Evolutionary conservation across 1,284 basidiomycete genomes (phyloP).

Genomic region (Trametes hirsuta): DNA sequence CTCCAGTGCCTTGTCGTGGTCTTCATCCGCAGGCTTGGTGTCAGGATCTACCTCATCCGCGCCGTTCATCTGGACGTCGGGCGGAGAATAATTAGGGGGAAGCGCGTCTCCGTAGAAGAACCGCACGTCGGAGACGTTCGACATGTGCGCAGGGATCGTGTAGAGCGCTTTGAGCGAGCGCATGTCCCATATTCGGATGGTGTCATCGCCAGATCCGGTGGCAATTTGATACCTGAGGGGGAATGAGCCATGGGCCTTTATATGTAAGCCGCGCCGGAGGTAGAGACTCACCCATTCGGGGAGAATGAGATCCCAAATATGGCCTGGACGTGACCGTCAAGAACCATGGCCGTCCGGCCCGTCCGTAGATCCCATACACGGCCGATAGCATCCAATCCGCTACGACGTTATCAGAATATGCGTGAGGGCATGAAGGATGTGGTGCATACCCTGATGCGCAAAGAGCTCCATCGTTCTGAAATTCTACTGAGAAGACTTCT

Average conservation of each 20-base stretch:
- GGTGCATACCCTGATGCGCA: conserved; percentile 84
- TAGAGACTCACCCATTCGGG: conserved; percentile 80
- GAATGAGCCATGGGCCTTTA: neutral
- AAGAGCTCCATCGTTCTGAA: conserved; percentile 94
- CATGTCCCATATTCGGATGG: conserved; percentile 98
- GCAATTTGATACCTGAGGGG: conserved; percentile 88
- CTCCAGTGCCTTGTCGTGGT: conserved; percentile 36
- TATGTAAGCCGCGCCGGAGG: too few relatives aligned
- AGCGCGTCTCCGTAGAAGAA: conserved; percentile 78
- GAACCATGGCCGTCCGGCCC: conserved; percentile 95
- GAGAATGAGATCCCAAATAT: conserved; percentile 93
- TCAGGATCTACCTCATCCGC: conserved; percentile 37
- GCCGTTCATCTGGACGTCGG: conserved; percentile 43
- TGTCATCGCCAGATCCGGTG: conserved; percentile 96
- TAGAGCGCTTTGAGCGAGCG: conserved; percentile 90
- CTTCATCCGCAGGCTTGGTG: conserved; percentile 21
- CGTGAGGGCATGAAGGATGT: neutral
- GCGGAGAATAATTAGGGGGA: conserved; percentile 37
- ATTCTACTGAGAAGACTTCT: conserved; percentile 94
- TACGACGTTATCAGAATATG: conserved; percentile 37
- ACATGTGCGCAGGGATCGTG: conserved; percentile 95
- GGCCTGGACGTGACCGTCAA: conserved; percentile 96
- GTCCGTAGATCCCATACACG: conserved; percentile 97
- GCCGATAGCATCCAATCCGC: conserved; percentile 95
- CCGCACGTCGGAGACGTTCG: conserved; percentile 92